Base-by-base conservation (phyloP, 768 basidiomycete genomes). In the Agaricus sinodeliciosus region DNA sequence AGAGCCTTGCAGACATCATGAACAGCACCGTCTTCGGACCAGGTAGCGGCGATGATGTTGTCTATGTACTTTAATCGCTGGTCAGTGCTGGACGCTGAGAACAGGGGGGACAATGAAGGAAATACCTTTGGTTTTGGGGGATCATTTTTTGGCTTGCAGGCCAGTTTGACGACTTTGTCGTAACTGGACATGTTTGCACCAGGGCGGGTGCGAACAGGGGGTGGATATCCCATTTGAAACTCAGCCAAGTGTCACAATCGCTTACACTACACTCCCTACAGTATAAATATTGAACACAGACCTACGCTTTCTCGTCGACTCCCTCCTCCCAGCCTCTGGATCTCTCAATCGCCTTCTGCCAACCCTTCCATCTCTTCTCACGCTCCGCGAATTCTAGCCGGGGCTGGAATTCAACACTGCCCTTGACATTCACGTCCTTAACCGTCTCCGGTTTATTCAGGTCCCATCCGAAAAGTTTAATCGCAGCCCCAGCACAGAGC, bases 91-190 rank as follows among this genome's bases (percentile, higher is more conserved):
- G 25, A 45, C 42, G 25, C 1, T 39, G 11, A 13, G 28, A 34
- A 18, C 19, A 40, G 9, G 41, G 34, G 1, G 11, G 22, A 28
- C 41, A 43, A 36, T 9, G 40, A 39, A 1, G 11, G 22, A 39
- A 45, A 28, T 55, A 92, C 94, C 80, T 99, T 99, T 58, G 92
- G 72, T 72, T 99, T 99, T 57, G 96, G 96, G 2, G 91, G 85
- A 2, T 92, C 91, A 43, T 90, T 83, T 73, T 98, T 98, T 52
- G 94, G 91, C 78, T 97, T 97, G 73, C 94, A 97, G 12, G 95
- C 96, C 65, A 91, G 72, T 72, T 95, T 96, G 60, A 98, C 89
- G 63, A 89, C 85, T 77, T 98, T 90, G 75, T 90, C 88, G 69
- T 78, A 88, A 70, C 83, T 85, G 60, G 87, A 85, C 85, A 86